Evolutionary conservation across 2,329 filamentous ascomycete species (phyloP).

Genomic region (Beauveria sp.): DNA sequence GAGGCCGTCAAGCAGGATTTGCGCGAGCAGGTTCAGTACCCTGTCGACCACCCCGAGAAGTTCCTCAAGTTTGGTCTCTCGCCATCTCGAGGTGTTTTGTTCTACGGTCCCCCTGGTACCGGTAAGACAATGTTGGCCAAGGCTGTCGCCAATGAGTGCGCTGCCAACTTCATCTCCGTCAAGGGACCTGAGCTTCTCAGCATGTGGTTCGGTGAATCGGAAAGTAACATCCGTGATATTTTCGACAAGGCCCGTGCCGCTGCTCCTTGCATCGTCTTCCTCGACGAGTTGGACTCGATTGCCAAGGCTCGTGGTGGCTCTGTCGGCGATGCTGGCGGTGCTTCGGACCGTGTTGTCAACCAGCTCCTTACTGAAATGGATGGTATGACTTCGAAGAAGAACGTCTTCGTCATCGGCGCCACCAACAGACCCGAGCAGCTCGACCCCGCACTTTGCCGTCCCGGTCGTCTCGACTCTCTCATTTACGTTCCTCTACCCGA

Average conservation of each 20-base stretch:
- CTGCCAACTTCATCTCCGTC: constrained; percentile 99
- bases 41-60: constrained; percentile 97
- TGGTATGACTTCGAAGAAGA: constrained; percentile 99
- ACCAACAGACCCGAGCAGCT: constrained; percentile 99
- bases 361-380: constrained; percentile 99
- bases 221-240: constrained; percentile 99
- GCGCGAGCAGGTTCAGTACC: constrained; percentile 97
- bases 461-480: constrained; percentile 94
- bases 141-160: constrained; percentile 97
- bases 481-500: constrained; percentile 98
- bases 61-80: constrained; percentile 99
- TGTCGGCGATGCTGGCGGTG: constrained; percentile 90
- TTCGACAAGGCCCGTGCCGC: constrained; percentile 99
- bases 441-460: constrained; percentile 94
- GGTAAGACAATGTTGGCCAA: constrained; percentile 99
- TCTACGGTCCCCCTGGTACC: constrained; percentile 98
- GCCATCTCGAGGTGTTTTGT: constrained; percentile 94
- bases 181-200: constrained; percentile 97
- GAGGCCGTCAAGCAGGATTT: constrained; percentile 99
- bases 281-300: constrained; percentile 97
- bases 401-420: constrained; percentile 98
- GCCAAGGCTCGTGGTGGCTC: constrained; percentile 99
- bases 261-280: constrained; percentile 96
- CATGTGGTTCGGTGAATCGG: constrained; percentile 99
- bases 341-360: constrained; percentile 98